Evolutionary conservation across 495 filamentous ascomycete genomes (phyloP).

Genomic region (Trichoderma parareesei): DNA sequence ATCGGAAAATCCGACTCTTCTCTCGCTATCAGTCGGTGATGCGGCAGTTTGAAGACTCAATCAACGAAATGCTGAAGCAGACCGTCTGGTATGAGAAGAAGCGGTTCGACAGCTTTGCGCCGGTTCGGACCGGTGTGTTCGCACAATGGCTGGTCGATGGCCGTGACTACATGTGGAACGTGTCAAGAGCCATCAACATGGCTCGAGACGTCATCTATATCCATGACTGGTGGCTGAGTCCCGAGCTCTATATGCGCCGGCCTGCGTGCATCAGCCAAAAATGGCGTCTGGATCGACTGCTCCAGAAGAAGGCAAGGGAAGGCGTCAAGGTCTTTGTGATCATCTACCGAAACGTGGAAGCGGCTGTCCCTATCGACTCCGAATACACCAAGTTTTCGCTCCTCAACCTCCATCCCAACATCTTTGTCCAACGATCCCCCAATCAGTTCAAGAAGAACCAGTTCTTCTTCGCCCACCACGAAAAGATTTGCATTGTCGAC

Average conservation of each 20-base stretch:
- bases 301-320: constrained; percentile 86
- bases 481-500: constrained; percentile 93
- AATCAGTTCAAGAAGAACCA: constrained; percentile 98
- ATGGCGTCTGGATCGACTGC: constrained; percentile 91
- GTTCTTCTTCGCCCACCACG: constrained; percentile 99
- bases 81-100: constrained; percentile 77
- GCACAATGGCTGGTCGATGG: constrained; percentile 97
- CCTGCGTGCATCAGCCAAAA: constrained; percentile 97
- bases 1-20: constrained; percentile 82
- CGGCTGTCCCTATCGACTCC: constrained; percentile 96
- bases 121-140: constrained; percentile 75
- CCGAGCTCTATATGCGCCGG: constrained; percentile 90
- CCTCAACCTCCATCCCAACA: constrained; percentile 89
- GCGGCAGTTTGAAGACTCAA: constrained; percentile 87
- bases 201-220: constrained; percentile 98
- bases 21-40: constrained; percentile 85
- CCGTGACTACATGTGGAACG: constrained; percentile 98
- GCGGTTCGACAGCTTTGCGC: constrained; percentile 89
- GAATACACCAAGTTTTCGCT: constrained; percentile 98
- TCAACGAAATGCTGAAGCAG: constrained; percentile 69
- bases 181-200: constrained; percentile 93
- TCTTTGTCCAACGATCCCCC: constrained; percentile 91
- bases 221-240: constrained; percentile 98
- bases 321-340: constrained; percentile 98
- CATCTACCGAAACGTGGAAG: constrained; percentile 96